phyloP scores from a whole-genome alignment of 148 eudicot species.

The Chenopodium formosanum region DNA sequence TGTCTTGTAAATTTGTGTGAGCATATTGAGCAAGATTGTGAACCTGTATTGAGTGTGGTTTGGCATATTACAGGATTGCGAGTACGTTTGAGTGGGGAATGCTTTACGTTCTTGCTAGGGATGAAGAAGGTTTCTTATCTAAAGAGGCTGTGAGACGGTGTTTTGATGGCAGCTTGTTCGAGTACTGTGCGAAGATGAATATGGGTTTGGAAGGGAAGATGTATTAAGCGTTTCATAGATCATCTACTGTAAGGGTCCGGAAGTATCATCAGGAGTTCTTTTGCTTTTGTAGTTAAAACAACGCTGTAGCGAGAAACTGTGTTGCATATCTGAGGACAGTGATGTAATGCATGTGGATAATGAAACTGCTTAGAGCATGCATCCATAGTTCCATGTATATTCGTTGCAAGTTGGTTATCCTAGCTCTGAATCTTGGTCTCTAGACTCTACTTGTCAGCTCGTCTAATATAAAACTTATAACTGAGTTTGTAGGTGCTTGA shows the following conservation, averaged over 20 bases:
- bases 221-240: slow-evolving; percentile 14
- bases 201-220: slow-evolving; percentile 42
- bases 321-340: not conserved
- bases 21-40: too few species aligned
- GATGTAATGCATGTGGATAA: not conserved
- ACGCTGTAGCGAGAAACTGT: not conserved
- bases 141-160: slow-evolving; percentile 63
- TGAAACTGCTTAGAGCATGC: not conserved
- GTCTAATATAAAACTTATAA: not conserved
- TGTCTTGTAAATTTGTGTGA: not conserved
- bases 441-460: too few species aligned
- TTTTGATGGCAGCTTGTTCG: slow-evolving; percentile 74
- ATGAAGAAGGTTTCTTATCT: slow-evolving; percentile 59
- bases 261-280: not conserved
- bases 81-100: slow-evolving; percentile 58
- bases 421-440: not conserved
- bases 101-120: slow-evolving; percentile 56
- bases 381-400: not conserved
- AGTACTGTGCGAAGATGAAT: slow-evolving; percentile 57
- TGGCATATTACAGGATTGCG: slow-evolving; percentile 38
- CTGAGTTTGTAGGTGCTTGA: not conserved
- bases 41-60: too few species aligned
- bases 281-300: slow-evolving; percentile 5
- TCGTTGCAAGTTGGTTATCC: not conserved
- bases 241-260: not conserved